Conservation (phyloP, 257 asterid species). For the Fraxinus excelsior region DNA sequence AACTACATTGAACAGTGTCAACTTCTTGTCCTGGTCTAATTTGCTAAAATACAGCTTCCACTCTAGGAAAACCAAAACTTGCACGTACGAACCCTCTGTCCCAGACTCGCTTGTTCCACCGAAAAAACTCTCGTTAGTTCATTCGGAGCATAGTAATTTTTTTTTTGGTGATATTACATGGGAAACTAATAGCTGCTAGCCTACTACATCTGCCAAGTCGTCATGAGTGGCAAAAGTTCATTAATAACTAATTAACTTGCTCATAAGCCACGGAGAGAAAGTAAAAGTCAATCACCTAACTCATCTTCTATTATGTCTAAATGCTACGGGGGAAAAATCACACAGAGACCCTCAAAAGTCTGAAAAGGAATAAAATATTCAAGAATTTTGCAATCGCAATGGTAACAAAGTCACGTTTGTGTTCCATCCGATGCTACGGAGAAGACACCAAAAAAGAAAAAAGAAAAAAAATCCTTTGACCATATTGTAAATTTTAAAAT, state of each 20-base stretch:
- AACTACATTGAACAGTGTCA: neutral
- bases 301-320: neutral
- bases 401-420: neutral
- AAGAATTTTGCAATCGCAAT: neutral
- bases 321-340: neutral
- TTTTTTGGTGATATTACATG: neutral
- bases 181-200: neutral
- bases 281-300: neutral
- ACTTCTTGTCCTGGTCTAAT: neutral
- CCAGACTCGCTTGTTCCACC: neutral
- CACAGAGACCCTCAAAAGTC: neutral
- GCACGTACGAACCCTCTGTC: neutral
- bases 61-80: neutral
- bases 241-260: neutral
- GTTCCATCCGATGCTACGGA: neutral
- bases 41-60: neutral
- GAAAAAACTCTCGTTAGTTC: neutral
- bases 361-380: neutral
- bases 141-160: neutral
- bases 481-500: neutral
- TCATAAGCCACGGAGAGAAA: neutral
- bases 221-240: neutral
- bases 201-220: neutral
- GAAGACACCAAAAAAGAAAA: neutral
- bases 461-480: neutral